Percentiles rank a stretch among this genome's conserved stretches.
phyloP scores from a whole-genome alignment of 257 asterid genomes.

The Buddleja alternifolia region DNA sequence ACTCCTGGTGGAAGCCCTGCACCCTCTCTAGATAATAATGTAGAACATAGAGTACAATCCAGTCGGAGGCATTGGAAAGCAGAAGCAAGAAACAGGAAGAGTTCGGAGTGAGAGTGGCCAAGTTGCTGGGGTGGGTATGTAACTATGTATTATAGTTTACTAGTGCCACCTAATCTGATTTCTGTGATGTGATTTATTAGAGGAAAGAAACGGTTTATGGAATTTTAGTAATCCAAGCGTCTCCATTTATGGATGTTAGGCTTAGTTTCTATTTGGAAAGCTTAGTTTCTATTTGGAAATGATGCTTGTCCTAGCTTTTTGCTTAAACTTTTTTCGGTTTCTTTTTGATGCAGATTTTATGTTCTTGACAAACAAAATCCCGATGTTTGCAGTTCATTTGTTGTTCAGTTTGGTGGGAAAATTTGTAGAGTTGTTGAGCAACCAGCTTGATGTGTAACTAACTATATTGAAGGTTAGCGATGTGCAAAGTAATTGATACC shows the following conservation, averaged over 20 bases:
- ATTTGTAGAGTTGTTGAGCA: conserved; percentile 5
- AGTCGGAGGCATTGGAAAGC: conserved; percentile 86
- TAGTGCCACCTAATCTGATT: conserved; percentile 1
- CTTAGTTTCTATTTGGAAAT: neutral
- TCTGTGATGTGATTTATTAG: neutral
- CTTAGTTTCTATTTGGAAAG: too few species aligned
- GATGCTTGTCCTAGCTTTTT: neutral
- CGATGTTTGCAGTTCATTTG: neutral
- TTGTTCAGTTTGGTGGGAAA: conserved; percentile 20
- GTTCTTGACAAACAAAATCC: neutral
- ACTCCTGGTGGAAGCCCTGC: conserved; percentile 35
- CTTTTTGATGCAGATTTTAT: conserved; percentile 17
- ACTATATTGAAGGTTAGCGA: conserved; percentile 20
- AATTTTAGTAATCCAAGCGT: neutral
- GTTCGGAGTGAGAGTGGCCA: conserved; percentile 27
- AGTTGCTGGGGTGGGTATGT: conserved; percentile 13
- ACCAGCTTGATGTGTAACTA: conserved; percentile 1
- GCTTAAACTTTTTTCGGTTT: neutral
- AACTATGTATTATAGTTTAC: neutral
- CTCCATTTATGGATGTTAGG: too few species aligned
- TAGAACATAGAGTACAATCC: conserved; percentile 37
- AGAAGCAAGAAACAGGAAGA: conserved; percentile 85
- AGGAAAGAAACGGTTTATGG: conserved; percentile 7
- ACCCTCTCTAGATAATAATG: conserved; percentile 31
- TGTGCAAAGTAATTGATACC: conserved; percentile 4